phyloP scores from a whole-genome alignment of 2,329 filamentous ascomycete species.

The Phyllosticta capitalensis region DNA sequence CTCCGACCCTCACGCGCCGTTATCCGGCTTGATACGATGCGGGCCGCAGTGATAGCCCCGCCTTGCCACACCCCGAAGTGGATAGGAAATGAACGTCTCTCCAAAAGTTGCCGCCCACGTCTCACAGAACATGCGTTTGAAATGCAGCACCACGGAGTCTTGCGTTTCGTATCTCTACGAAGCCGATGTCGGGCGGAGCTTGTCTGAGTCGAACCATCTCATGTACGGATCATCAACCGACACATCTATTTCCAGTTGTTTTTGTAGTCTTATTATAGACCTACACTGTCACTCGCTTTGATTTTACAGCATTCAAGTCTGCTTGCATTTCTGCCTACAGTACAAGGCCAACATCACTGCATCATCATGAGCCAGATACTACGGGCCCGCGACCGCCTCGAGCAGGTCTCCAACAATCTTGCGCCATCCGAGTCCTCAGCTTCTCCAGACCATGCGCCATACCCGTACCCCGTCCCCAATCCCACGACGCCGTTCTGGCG shows the following conservation, averaged over 20 bases:
- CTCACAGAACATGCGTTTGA: not conserved
- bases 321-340: not conserved
- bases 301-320: not conserved
- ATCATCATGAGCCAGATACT: not conserved
- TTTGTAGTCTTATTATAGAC: not conserved
- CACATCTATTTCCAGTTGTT: not conserved
- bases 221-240: not conserved
- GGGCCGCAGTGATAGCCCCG: slow-evolving; percentile 5
- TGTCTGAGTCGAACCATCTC: not conserved
- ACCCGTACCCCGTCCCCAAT: slow-evolving; percentile 19
- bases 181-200: not conserved
- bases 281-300: not conserved
- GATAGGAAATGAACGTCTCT: not conserved
- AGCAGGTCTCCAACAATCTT: not conserved
- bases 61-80: not conserved
- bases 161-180: not conserved
- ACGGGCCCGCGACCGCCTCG: not conserved
- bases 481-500: slow-evolving; percentile 30
- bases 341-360: not conserved
- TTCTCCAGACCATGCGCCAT: slow-evolving; percentile 3
- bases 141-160: not conserved
- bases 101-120: not conserved
- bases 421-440: not conserved
- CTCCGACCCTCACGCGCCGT: slow-evolving; percentile 6
- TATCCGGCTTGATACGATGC: slow-evolving; percentile 9